Evolutionary conservation across 768 basidiomycete species (phyloP), one percentile per base, ranked within the genome.

Genomic region (Lentinula lateritia): DNA sequence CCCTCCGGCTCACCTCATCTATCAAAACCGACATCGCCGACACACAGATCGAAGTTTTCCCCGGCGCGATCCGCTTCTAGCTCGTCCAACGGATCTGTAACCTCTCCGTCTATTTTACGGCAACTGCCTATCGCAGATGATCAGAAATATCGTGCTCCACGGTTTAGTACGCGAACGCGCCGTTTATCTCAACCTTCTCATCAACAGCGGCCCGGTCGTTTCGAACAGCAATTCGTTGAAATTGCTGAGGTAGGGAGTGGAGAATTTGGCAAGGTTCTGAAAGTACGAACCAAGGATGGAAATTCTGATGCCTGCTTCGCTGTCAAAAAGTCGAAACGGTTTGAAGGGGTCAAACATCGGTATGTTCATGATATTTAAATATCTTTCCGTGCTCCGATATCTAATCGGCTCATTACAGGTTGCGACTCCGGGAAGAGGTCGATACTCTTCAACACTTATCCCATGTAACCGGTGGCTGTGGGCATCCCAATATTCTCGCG

Each of bases 201-300:
- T 52, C 82, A 83, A 59, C 80, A 61, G 43, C 61, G 81, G 59
- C 74, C 79, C 8, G 86, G 89, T 18, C 82, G 83, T 54, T 94
- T 96, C 63, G 90, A 92, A 69, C 85, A 82, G 63, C 86, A 92
- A 48, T 98, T 95, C 70, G 78, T 85, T 8, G 85, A 92, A 67
- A 75, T 93, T 45, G 89, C 90, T 61, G 84, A 88, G 67, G 79
- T 98, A 10, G 96, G 96, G 5, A 88, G 87, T 56, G 96, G 96
- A 13, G 93, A 93, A 70, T 98, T 98, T 73, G 95, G 95, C 28
- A 89, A 89, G 68, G 96, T 94, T 18, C 89, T 93, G 75, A 92
- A 90, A 74, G 92, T 89, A 46, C 83, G 82, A 60, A 77, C 79
- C 70, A 92, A 93, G 75, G 78, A 80, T 43, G 78, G 75, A 63